Conservation (phyloP, 495 filamentous ascomycete genomes). For the Penicillium simplicissimum region DNA sequence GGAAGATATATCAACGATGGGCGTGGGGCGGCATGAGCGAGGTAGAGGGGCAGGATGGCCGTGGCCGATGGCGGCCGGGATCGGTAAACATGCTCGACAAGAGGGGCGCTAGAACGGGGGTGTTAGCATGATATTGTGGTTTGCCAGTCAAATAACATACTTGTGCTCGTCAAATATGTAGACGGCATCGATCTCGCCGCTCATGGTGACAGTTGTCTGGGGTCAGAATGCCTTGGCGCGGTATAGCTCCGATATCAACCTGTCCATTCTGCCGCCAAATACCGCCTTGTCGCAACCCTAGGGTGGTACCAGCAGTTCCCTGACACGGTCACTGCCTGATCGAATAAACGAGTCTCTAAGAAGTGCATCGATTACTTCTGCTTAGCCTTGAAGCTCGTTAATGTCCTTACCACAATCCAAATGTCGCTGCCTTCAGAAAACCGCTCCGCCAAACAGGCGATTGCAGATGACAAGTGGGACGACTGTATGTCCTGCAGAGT, state of each 20-base stretch:
- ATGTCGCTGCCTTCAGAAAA: constrained; percentile 30
- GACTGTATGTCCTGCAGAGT: constrained; percentile 71
- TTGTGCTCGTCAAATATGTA: constrained; percentile 95
- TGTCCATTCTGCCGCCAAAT: constrained; percentile 37
- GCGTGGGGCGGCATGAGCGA: constrained; percentile 77
- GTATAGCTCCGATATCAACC: constrained; percentile 29
- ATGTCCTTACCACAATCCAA: neutral
- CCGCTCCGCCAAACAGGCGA: constrained; percentile 44
- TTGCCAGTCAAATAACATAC: constrained; percentile 46
- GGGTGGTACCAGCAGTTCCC: constrained; percentile 11
- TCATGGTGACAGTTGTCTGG: constrained; percentile 53
- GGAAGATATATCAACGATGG: constrained; percentile 85
- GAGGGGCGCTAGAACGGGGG: constrained; percentile 51
- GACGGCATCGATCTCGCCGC: constrained; percentile 87
- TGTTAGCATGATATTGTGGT: constrained; percentile 11
- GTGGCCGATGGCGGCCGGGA: constrained; percentile 75
- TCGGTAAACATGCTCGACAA: constrained; percentile 69
- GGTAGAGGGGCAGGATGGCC: constrained; percentile 81
- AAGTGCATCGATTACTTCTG: neutral
- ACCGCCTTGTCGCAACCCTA: constrained; percentile 36
- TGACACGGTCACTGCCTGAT: neutral
- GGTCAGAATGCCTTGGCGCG: constrained; percentile 9
- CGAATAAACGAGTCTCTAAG: neutral
- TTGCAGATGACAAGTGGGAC: constrained; percentile 63
- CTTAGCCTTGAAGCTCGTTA: neutral